A percentile compares a stretch with the other conserved stretches of the same genome.
Conservation (phyloP, 345 rosid genomes). For the Combretum micranthum region DNA sequence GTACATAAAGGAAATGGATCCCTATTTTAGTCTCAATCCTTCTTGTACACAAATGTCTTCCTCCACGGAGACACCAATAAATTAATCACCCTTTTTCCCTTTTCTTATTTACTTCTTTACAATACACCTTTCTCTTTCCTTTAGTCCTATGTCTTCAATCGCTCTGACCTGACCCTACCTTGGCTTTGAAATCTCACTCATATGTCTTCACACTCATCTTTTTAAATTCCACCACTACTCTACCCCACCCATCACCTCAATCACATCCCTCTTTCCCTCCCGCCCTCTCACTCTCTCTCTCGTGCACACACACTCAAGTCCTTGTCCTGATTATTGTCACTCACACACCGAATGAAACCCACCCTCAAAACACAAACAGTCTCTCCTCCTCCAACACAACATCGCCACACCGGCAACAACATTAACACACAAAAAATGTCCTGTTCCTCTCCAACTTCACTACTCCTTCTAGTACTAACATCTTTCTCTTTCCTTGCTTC, state of each 20-base stretch:
- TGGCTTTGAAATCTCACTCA: slow-evolving; percentile 36
- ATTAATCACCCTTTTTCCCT: too few species aligned
- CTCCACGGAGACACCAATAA: too few species aligned
- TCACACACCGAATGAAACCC: slow-evolving; percentile 11
- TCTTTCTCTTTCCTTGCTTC: neutral
- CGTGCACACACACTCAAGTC: neutral
- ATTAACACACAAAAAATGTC: neutral
- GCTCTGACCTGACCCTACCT: slow-evolving; percentile 17
- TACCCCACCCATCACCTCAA: slow-evolving; percentile 41
- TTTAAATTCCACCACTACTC: neutral
- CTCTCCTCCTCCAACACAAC: slow-evolving; percentile 4
- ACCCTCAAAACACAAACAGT: slow-evolving; percentile 13
- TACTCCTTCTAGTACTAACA: slow-evolving; percentile 7
- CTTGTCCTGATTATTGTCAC: neutral
- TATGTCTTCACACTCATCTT: slow-evolving; percentile 17
- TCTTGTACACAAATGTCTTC: too few species aligned
- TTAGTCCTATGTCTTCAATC: slow-evolving; percentile 1
- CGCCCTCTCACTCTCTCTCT: too few species aligned
- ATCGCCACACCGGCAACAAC: neutral
- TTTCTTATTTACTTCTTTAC: too few species aligned
- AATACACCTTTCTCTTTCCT: too few species aligned
- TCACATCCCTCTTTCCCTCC: slow-evolving; percentile 55
- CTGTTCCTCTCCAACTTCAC: slow-evolving; percentile 10
- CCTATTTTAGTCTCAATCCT: too few species aligned
- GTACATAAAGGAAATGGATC: too few species aligned